Evolutionary conservation across 2,329 filamentous ascomycete genomes (phyloP).

Genomic region (Ophiostoma perfectum): DNA sequence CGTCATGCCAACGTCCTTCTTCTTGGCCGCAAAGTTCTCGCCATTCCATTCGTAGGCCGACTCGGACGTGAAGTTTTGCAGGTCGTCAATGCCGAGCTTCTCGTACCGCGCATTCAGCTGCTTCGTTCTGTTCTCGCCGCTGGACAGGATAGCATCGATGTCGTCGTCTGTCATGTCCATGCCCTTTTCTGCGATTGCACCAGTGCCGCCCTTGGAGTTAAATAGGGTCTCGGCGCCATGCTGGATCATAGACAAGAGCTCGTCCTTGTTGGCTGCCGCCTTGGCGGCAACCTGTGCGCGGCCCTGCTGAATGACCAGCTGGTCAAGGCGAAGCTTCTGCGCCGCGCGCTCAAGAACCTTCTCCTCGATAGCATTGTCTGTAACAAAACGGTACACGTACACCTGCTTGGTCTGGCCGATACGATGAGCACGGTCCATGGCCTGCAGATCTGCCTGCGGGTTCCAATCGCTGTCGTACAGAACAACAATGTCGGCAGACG

Average conservation of each 20-base stretch:
- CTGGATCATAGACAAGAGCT: constrained; percentile 96
- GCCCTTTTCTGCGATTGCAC: constrained; percentile 53
- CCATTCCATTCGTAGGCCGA: constrained; percentile 99
- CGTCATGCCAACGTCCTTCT: constrained; percentile 79
- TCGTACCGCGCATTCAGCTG: constrained; percentile 91
- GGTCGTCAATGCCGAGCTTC: constrained; percentile 90
- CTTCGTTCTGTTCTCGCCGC: constrained; percentile 83
- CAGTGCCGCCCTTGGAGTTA: constrained; percentile 62
- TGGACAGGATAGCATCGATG: constrained; percentile 79
- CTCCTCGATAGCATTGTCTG: constrained; percentile 96
- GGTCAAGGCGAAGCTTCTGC: constrained; percentile 91
- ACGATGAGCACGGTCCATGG: constrained; percentile 97
- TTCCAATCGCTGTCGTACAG: constrained; percentile 99
- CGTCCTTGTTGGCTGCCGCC: constrained; percentile 90
- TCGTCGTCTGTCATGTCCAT: constrained; percentile 74
- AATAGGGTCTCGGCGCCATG: constrained; percentile 97
- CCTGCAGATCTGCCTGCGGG: constrained; percentile 94
- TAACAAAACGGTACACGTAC: constrained; percentile 92
- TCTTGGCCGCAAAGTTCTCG: constrained; percentile 84
- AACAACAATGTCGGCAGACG: constrained; percentile 88
- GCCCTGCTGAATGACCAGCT: constrained; percentile 96
- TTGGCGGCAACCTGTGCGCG: constrained; percentile 86
- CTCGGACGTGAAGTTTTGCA: constrained; percentile 96
- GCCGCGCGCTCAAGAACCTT: constrained; percentile 95
- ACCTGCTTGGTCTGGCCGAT: constrained; percentile 99